Conservation (phyloP, 306 rosid genomes). For the Luffa aegyptiaca region DNA sequence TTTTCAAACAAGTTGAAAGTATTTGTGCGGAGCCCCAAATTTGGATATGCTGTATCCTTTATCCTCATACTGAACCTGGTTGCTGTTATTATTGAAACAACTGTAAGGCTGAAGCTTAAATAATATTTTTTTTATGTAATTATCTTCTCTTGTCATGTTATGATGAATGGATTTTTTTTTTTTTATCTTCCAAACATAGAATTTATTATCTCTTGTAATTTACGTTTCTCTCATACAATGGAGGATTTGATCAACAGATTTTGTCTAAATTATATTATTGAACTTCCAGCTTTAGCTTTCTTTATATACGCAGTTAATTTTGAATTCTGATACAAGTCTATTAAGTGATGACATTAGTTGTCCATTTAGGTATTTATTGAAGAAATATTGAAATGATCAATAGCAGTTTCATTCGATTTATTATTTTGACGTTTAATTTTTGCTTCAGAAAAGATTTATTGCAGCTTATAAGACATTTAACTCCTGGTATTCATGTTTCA, state of each 20-base stretch:
- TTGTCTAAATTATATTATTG: background rate
- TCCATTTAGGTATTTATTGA: background rate
- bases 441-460: background rate
- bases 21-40: constrained; percentile 58
- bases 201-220: background rate
- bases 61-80: constrained; percentile 58
- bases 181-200: background rate
- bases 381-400: background rate
- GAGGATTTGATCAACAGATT: background rate
- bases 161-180: background rate
- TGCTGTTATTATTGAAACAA: constrained; percentile 89
- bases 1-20: constrained; percentile 54
- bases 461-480: background rate
- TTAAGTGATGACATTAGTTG: background rate
- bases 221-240: background rate
- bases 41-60: constrained; percentile 80
- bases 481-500: constrained; percentile 18
- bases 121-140: constrained; percentile 3
- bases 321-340: background rate
- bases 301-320: background rate
- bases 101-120: constrained; percentile 45
- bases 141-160: background rate
- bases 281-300: background rate
- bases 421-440: background rate
- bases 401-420: background rate